Conservation (phyloP, 1,139 yeast genomes). For the Diutina ranongensis region DNA sequence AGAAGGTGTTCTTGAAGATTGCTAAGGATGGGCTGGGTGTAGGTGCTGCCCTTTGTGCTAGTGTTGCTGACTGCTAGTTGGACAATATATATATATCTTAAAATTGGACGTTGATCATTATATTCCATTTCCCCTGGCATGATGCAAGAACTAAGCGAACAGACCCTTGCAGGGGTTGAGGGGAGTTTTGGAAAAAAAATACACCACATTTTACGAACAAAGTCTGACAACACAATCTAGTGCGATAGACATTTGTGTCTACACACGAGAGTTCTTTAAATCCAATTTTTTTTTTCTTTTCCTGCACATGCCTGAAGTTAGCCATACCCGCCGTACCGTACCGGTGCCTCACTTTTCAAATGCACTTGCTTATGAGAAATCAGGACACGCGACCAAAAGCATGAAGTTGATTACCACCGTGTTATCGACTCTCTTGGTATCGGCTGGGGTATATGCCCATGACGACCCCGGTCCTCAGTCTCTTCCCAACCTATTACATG, state of each 20-base stretch:
- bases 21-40: conserved; percentile 95
- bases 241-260: no score
- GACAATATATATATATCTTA: neutral
- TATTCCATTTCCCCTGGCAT: no score
- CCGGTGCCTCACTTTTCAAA: neutral
- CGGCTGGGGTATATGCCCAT: neutral
- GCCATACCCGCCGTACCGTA: no score
- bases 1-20: conserved; percentile 60
- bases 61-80: conserved; percentile 9
- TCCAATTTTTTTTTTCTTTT: no score
- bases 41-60: conserved; percentile 91
- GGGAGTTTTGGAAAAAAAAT: no score
- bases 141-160: no score
- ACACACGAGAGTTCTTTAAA: no score
- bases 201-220: no score
- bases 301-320: no score
- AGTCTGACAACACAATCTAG: no score
- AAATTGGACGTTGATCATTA: neutral
- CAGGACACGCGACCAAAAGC: neutral
- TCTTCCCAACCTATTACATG: conserved; percentile 22
- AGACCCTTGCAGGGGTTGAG: no score
- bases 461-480: conserved; percentile 18
- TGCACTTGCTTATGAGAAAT: neutral
- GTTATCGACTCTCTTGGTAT: neutral
- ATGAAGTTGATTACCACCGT: neutral